Base-by-base conservation (phyloP, 108 stramenopile genomes). In the Phaeodactylum tricornutum region DNA sequence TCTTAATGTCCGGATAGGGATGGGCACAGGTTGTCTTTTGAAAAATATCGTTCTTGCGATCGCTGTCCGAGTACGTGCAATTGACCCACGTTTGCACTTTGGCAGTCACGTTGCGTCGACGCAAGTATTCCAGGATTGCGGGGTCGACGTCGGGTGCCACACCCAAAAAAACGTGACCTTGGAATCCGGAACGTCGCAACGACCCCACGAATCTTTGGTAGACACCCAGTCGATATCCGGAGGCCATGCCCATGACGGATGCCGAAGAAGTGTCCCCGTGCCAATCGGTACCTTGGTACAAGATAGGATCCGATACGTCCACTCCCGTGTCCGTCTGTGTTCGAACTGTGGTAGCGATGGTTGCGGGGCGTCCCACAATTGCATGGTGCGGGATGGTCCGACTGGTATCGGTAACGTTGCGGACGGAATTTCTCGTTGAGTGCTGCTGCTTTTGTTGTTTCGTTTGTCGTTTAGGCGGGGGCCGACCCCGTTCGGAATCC, bases 91-190 rank as follows among this genome's bases (percentile, higher is more conserved):
- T 50, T 1, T 59, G 27, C 27, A 46, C 25, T 46, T 70, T 53
- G 17, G 37, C 23, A n/a, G 65, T 79, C 41, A 83, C 81, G 62
- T 75, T 71, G 20, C 77, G 74, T 6, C 43, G 41, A 5, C 6
- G 8, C 2, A 87, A 43, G 53, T 79, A 82, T 9, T 52, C 29
- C 9, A 63, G 35, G 5, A 65, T 30, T 11, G 49, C 55, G 1
- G 46, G 4, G 1, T 45, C 21, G 20, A 60, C 57, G 28, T 70
- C 52, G 1, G 63, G 59, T 11, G 47, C 34, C 11, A 82, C 61
- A 16, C 64, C 80, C 6, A 87, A 55, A 23, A 87, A 77, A 32
- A 87, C 82, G 43, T 82, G 64, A 11, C 84, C 84, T 17, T 61
- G 21, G 33, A 60, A 83, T 24, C 84, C 84, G 2, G 84, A 60